Evolutionary conservation across 2,329 filamentous ascomycete genomes (phyloP).

Genomic region (Microdochium nivale): DNA sequence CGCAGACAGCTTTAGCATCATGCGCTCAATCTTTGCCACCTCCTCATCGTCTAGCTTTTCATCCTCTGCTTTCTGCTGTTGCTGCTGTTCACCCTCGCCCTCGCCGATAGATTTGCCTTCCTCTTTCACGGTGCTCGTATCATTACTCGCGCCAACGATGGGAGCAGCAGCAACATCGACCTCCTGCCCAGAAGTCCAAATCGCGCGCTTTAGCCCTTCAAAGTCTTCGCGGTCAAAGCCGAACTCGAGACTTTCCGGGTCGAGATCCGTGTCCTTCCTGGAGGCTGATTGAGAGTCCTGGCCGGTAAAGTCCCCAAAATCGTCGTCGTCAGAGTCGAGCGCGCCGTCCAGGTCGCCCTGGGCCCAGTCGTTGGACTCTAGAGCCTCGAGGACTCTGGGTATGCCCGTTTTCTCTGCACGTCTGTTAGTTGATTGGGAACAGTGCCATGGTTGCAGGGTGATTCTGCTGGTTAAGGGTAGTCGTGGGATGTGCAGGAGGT

Average conservation of each 20-base stretch:
- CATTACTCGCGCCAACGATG: neutral
- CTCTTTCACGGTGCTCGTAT: constrained; percentile 10
- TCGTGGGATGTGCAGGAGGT: too few relatives aligned
- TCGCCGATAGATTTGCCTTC: constrained; percentile 11
- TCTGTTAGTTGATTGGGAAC: neutral
- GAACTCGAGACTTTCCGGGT: constrained; percentile 41
- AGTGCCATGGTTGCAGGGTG: neutral
- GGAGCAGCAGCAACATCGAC: constrained; percentile 3
- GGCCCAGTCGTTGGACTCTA: constrained; percentile 60
- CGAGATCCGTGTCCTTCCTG: constrained; percentile 20
- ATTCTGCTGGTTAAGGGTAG: neutral
- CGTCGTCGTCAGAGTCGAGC: constrained; percentile 13
- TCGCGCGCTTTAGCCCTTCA: constrained; percentile 40
- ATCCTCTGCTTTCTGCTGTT: constrained; percentile 13
- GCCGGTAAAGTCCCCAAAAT: constrained; percentile 22
- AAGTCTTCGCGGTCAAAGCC: constrained; percentile 45
- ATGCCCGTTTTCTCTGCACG: constrained; percentile 48
- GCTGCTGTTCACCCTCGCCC: too few relatives aligned
- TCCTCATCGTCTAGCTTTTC: constrained; percentile 37
- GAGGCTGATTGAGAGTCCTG: constrained; percentile 14
- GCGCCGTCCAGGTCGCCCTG: constrained; percentile 18
- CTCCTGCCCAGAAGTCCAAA: constrained; percentile 32
- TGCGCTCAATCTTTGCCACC: constrained; percentile 49
- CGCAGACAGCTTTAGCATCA: constrained; percentile 58
- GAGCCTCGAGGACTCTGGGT: constrained; percentile 48